Evolutionary conservation across 2,329 filamentous ascomycete genomes (phyloP).

Genomic region (Hortaea werneckii): DNA sequence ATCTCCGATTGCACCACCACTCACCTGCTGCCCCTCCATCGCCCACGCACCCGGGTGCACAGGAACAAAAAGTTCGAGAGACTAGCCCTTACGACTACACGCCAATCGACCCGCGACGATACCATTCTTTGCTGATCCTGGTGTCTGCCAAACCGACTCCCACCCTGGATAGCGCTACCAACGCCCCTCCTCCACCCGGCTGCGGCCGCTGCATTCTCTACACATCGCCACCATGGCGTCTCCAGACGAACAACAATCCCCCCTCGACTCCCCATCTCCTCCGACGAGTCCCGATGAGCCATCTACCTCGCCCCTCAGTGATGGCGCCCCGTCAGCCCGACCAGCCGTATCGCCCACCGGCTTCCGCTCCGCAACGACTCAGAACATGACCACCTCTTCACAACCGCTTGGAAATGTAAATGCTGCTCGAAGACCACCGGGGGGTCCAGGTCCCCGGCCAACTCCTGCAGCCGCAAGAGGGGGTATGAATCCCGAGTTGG

Average conservation of each 20-base stretch:
- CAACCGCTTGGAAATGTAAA: conserved; percentile 70
- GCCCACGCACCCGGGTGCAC: no score
- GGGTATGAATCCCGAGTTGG: conserved; percentile 45
- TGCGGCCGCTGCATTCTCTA: not conserved
- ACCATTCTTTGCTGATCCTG: no score
- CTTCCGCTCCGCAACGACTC: conserved; percentile 32
- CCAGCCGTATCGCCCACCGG: conserved; percentile 3
- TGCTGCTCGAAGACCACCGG: conserved; percentile 47
- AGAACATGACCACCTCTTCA: conserved; percentile 68
- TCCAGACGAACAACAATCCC: conserved; percentile 16
- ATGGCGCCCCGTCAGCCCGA: conserved; percentile 4
- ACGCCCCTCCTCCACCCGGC: not conserved
- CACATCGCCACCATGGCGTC: conserved; percentile 5
- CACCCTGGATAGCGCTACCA: not conserved
- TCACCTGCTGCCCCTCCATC: no score
- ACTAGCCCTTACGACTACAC: no score
- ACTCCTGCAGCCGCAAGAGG: conserved; percentile 33
- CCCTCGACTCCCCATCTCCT: conserved; percentile 16
- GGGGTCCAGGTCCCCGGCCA: conserved; percentile 12
- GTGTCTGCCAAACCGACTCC: no score
- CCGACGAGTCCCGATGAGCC: conserved; percentile 17
- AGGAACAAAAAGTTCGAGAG: no score
- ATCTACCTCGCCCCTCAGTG: conserved; percentile 8
- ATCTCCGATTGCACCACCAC: no score
- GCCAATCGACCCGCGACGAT: no score